phyloP scores from a whole-genome alignment of 306 rosid species.

The Cicer arietinum region DNA sequence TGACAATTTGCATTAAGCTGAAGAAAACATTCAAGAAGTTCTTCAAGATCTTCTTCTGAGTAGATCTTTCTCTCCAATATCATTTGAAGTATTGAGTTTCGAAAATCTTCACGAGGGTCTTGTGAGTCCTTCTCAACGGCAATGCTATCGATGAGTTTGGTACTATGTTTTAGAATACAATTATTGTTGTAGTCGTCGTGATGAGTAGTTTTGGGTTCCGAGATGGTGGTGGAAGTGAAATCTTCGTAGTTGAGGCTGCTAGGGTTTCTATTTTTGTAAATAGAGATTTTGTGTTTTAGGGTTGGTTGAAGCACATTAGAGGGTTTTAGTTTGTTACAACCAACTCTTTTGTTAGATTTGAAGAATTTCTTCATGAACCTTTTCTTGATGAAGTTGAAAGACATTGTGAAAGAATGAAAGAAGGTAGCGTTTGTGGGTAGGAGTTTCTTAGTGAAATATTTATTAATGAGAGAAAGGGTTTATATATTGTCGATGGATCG shows the following conservation, averaged over 20 bases:
- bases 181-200: not conserved
- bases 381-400: constrained; percentile 48
- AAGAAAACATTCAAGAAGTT: constrained; percentile 61
- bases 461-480: constrained; percentile 6
- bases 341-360: constrained; percentile 41
- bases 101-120: constrained; percentile 54
- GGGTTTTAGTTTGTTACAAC: constrained; percentile 46
- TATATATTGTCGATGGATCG: not conserved
- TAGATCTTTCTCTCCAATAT: constrained; percentile 56
- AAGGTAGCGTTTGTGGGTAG: not conserved
- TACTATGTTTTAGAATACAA: not conserved
- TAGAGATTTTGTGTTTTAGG: constrained; percentile 37
- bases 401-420: constrained; percentile 31
- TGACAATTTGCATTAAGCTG: constrained; percentile 56
- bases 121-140: constrained; percentile 58
- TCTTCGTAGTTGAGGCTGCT: constrained; percentile 22
- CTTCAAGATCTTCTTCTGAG: constrained; percentile 51
- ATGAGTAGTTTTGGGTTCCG: constrained; percentile 18
- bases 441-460: constrained; percentile 1
- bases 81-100: constrained; percentile 62
- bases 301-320: constrained; percentile 48
- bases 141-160: constrained; percentile 45
- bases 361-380: constrained; percentile 36
- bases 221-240: constrained; percentile 44
- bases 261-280: constrained; percentile 35